Evolutionary conservation across 2,329 filamentous ascomycete genomes (phyloP), one percentile per base, ranked within the genome.

Genomic region (Amesomyces nigricolor): DNA sequence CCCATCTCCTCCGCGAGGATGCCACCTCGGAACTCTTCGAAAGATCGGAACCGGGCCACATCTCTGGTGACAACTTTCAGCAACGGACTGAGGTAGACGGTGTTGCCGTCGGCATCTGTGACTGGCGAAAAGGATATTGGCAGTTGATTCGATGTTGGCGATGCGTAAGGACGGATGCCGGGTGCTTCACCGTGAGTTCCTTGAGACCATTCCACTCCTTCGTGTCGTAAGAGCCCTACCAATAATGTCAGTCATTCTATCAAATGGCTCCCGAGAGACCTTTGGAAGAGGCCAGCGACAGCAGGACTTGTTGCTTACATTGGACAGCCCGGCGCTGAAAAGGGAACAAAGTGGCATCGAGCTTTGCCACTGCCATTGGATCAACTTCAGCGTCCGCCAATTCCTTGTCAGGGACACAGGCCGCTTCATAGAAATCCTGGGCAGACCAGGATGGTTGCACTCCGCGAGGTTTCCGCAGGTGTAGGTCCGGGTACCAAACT

Each of bases 1-100:
- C 88, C 88, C 88, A 92, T 92, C 68, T 92, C 88, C 65, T 92
- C 88, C 0, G 87, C 83, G 5, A 92, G 72, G 47, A 90, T 85
- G 0, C 87, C 87, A 11, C 83, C 81, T 45, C 70, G 76, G 10
- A 81, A 56, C n/a, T 67, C 65, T 50, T 80, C 71, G 19, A 68
- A 57, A 44, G 72, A 66, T 35, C 69, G 67, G 53, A 82, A 82
- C 2, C 71, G 64, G 0, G 65, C 58, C 8, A 74, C 57, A 63
- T 86, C 75, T 38, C 73, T 72, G 1, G 81, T 77, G 4, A 84
- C 73, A 13, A 82, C 70, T 26, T 85, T 82, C 50, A 86, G 81
- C 0, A 89, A 70, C 53, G 83, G 76, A 64, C 86, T 91, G 19
- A 69, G 19, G 39, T 66, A 66, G 47, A 68, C 66, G 0, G 45